A percentile compares a stretch with the other conserved stretches of the same genome.
Conservation (phyloP, 306 rosid genomes). For the Trifolium pratense region DNA sequence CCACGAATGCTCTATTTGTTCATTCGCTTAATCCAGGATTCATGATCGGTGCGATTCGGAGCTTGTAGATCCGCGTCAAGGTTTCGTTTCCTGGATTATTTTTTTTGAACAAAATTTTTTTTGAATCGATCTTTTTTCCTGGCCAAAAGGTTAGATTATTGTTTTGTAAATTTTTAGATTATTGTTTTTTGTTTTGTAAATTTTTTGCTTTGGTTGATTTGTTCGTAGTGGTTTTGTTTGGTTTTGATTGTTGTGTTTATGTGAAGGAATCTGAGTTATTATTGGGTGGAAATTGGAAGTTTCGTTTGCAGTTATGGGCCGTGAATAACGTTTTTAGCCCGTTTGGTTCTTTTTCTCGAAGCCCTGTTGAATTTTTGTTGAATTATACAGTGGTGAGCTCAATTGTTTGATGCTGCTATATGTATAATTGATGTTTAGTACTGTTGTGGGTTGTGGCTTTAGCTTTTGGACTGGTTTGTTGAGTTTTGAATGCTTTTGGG, state of each 20-base stretch:
- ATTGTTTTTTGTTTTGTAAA: constrained; percentile 1
- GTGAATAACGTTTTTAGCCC: not conserved
- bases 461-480: not conserved
- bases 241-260: constrained; percentile 17
- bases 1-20: not conserved
- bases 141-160: constrained; percentile 48
- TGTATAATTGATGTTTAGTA: not conserved
- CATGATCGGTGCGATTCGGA: constrained; percentile 64
- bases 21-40: constrained; percentile 41
- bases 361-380: constrained; percentile 7
- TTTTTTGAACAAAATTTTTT: constrained; percentile 7
- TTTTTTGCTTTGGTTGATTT: not conserved
- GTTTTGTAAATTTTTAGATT: not conserved
- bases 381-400: constrained; percentile 4
- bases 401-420: not conserved
- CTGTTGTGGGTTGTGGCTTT: not conserved
- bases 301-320: constrained; percentile 16
- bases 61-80: constrained; percentile 55
- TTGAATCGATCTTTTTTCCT: not conserved
- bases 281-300: no score
- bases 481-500: constrained; percentile 17
- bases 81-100: constrained; percentile 50
- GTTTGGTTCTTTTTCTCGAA: not conserved
- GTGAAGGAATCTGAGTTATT: constrained; percentile 2
- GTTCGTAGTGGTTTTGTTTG: not conserved